Evolutionary conservation across 2,329 filamentous ascomycete genomes (phyloP).

Genomic region (Cyphellophora europaea): DNA sequence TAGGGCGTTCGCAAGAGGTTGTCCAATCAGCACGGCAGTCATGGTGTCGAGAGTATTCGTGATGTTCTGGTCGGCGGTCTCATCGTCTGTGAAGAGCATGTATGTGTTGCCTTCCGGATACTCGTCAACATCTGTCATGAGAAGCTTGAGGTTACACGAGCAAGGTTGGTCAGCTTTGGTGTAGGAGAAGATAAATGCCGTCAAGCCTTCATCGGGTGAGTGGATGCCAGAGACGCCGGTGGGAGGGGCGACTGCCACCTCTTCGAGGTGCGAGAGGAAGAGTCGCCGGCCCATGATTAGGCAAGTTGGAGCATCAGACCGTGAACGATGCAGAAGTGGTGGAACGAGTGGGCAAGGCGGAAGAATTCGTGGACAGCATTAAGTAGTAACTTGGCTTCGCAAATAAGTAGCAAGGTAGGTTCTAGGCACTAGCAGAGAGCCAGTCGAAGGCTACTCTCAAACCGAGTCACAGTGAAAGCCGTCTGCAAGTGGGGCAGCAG

Average conservation of each 20-base stretch:
- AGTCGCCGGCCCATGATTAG: conserved; percentile 61
- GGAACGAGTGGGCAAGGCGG: not conserved
- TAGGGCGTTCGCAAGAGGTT: conserved; percentile 16
- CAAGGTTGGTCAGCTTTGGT: conserved; percentile 5
- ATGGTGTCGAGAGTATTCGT: conserved; percentile 11
- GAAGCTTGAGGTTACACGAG: conserved; percentile 9
- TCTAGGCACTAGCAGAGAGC: no score
- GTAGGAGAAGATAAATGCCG: conserved; percentile 51
- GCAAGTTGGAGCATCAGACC: conserved; percentile 12
- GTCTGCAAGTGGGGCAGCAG: no score
- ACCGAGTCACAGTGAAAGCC: no score
- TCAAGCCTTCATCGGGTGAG: conserved; percentile 61
- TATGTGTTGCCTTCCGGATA: conserved; percentile 49
- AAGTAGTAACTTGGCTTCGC: not conserved
- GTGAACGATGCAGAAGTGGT: no score
- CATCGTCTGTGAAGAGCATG: conserved; percentile 35
- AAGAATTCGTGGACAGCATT: not conserved
- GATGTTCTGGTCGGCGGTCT: conserved; percentile 22
- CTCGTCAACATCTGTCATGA: conserved; percentile 42
- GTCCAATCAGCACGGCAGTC: conserved; percentile 20
- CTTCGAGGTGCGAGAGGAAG: conserved; percentile 52
- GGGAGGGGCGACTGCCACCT: conserved; percentile 28
- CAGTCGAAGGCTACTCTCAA: no score
- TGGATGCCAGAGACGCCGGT: conserved; percentile 45
- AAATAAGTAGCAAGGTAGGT: not conserved